Conservation (phyloP, 169 alveolate species). For the Cryptosporidium ubiquitum region DNA sequence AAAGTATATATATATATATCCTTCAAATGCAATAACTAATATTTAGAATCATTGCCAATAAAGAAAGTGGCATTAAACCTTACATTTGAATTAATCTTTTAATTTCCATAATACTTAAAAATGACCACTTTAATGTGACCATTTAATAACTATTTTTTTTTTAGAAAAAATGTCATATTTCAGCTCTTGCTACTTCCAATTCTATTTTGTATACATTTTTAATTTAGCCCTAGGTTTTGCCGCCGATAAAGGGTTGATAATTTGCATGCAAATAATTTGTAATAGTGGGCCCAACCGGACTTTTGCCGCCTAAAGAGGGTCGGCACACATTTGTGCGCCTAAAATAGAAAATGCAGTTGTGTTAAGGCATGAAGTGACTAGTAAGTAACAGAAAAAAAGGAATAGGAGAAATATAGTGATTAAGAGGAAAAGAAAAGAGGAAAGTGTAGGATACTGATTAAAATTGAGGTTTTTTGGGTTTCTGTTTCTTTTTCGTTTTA, state of each 20-base stretch:
- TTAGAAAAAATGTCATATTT: neutral
- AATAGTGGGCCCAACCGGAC: constrained; percentile 36
- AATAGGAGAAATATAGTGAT: neutral
- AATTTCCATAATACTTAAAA: neutral
- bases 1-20: neutral
- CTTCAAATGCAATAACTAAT: too few species aligned
- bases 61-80: neutral
- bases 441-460: neutral
- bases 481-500: too few species aligned
- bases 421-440: neutral
- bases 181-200: neutral
- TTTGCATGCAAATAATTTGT: neutral
- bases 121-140: neutral
- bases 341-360: neutral
- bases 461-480: neutral
- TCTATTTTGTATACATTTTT: neutral
- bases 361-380: constrained; percentile 25
- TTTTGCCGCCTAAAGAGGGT: constrained; percentile 25
- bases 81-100: neutral
- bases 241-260: neutral
- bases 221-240: neutral
- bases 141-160: too few species aligned
- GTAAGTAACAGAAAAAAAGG: constrained; percentile 4
- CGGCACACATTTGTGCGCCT: constrained; percentile 31
- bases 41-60: neutral